phyloP scores from a whole-genome alignment of 2,329 filamentous ascomycete genomes.

The Alternaria sp. region DNA sequence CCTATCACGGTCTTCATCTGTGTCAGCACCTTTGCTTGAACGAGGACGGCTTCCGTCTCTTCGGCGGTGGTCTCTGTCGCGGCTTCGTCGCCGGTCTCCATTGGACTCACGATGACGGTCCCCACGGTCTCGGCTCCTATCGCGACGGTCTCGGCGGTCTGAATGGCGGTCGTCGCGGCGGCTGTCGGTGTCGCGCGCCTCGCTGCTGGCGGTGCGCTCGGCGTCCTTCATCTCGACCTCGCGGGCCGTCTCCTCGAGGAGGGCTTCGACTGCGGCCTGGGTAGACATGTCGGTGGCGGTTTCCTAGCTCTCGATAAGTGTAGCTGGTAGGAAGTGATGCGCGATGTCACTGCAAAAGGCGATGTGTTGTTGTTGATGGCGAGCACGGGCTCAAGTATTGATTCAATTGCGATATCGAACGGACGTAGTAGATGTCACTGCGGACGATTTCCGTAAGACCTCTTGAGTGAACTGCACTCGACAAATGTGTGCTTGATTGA shows the following conservation, averaged over 20 bases:
- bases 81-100: conserved; percentile 44
- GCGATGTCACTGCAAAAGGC: conserved; percentile 35
- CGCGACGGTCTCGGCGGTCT: conserved; percentile 38
- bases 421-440: conserved; percentile 25
- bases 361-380: conserved; percentile 27
- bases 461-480: conserved; percentile 25
- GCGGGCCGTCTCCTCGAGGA: conserved; percentile 71
- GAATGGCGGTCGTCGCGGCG: conserved; percentile 40
- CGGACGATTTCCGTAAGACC: conserved; percentile 18
- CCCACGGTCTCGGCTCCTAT: conserved; percentile 40
- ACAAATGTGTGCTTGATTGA: conserved; percentile 24
- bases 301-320: conserved; percentile 41
- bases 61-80: conserved; percentile 42
- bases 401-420: conserved; percentile 32
- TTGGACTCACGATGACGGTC: conserved; percentile 43
- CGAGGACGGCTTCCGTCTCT: conserved; percentile 44
- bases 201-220: conserved; percentile 27
- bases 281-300: conserved; percentile 27
- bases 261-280: conserved; percentile 83
- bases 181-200: conserved; percentile 42
- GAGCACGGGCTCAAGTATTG: conserved; percentile 33
- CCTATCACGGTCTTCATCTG: conserved; percentile 51
- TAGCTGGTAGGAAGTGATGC: conserved; percentile 28
- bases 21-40: conserved; percentile 47
- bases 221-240: conserved; percentile 31